Conservation (phyloP, 164 flowering plant species). For the Paratinospora sagittata region DNA sequence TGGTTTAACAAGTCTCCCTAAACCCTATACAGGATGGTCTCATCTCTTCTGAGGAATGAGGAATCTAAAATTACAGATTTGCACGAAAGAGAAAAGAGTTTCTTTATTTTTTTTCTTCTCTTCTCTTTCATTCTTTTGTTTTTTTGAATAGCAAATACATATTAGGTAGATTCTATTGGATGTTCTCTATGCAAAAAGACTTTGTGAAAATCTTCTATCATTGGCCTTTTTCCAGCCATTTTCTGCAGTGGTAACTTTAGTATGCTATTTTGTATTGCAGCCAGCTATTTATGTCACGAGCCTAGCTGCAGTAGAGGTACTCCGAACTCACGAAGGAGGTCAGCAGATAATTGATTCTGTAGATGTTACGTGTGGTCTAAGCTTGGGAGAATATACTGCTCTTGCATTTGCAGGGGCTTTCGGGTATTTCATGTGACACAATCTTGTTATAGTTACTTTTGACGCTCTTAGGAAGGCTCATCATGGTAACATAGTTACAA, state of each 20-base stretch:
- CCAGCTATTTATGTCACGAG: constrained; percentile 99
- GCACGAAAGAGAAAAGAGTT: neutral
- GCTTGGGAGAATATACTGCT: constrained; percentile 99
- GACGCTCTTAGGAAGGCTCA: neutral
- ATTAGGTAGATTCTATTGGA: neutral
- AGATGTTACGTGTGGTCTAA: constrained; percentile 97
- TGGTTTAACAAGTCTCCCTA: neutral
- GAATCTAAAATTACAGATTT: neutral
- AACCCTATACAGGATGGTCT: neutral
- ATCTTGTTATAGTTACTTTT: neutral
- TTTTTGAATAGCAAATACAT: neutral
- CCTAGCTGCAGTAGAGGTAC: constrained; percentile 89
- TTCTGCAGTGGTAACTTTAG: too few species aligned
- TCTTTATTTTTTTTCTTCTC: neutral
- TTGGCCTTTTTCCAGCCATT: neutral
- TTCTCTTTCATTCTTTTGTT: neutral
- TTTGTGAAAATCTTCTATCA: neutral
- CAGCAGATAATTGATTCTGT: constrained; percentile 90
- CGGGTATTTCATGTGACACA: constrained; percentile 40
- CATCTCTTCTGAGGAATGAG: neutral
- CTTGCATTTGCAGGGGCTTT: constrained; percentile 98
- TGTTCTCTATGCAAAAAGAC: neutral
- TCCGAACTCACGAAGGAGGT: constrained; percentile 91
- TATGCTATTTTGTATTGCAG: constrained; percentile 36
- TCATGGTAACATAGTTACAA: neutral